Conservation (phyloP, 305 asterid species). For the Fraxinus nigra region DNA sequence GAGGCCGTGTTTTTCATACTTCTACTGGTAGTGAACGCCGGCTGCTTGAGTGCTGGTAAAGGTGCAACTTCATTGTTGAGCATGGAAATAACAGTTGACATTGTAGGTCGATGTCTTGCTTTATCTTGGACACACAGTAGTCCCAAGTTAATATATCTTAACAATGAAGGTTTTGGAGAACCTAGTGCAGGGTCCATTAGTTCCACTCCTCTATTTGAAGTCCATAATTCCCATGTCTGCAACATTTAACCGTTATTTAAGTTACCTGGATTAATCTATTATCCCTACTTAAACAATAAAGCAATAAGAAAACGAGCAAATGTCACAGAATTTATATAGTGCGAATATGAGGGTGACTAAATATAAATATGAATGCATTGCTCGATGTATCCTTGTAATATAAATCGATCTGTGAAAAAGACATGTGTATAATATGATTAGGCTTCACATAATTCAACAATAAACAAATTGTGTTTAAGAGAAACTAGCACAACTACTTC, state of each 20-base stretch:
- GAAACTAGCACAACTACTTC: no score
- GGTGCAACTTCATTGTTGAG: conserved; percentile 29
- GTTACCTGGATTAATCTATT: no score
- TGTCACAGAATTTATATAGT: no score
- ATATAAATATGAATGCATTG: no score
- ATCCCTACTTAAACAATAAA: no score
- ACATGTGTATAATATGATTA: not conserved
- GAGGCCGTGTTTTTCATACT: not conserved
- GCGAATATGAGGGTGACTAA: no score
- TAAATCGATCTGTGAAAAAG: no score
- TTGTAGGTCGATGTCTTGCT: conserved; percentile 37
- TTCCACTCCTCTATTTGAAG: conserved; percentile 23
- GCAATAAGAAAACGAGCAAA: not conserved
- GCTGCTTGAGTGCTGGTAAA: conserved; percentile 36
- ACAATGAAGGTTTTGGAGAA: not conserved
- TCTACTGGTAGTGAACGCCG: conserved; percentile 25
- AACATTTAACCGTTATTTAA: not conserved
- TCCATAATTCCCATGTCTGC: conserved; percentile 51
- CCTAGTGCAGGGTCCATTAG: conserved; percentile 33
- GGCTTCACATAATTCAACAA: no score
- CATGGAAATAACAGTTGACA: conserved; percentile 35
- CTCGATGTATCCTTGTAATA: no score
- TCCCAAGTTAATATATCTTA: conserved; percentile 38
- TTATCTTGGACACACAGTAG: conserved; percentile 47
- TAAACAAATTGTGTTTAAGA: no score